Evolutionary conservation across 768 basidiomycete species (phyloP), one percentile per base, ranked within the genome.

Genomic region (Lenzites betulinus): DNA sequence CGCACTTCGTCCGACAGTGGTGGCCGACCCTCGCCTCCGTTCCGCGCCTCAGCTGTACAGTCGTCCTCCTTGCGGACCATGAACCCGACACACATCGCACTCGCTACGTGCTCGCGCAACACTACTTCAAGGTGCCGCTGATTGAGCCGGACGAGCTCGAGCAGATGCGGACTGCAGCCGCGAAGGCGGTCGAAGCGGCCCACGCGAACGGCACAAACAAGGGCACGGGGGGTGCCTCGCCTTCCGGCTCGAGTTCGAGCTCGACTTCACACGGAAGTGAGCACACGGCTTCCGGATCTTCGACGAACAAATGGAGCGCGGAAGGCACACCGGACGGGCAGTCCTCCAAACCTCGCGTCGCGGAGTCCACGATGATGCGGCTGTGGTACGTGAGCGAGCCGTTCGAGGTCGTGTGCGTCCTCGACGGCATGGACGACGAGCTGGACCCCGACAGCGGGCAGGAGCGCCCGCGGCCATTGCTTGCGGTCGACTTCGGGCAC

Each of bases 401-500:
- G 12, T 90, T 90, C 66, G 88, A 89, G 68, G 84, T 89, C 22
- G 86, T 87, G 16, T 85, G 86, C 60, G 83, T 88, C 20, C 73
- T 79, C 51, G 88, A 88, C 57, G 62, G 59, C 4, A n/a, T 57
- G 60, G 74, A 73, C 13, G 67, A 71, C 13, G 80, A 80, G 9
- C 75, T 77, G 16, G 73, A 74, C 26, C 78, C 74, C 1, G 78
- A 74, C 1, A 48, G 49, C 12, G 59, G 39, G 55, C 51, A 64
- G 26, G 84, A 83, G 30, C 77, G 85, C 4, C 85, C 85, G 20
- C 78, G 88, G 2, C 88, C 88, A 23, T 78, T 90, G 15, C 84
- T 90, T n/a, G 89, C 89, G 0, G 88, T 94, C 7, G 86, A 95
- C 69, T 95, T 95, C 75, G 90, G 91, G 42, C 92, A 93, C 67